These are phyloP conservation scores for Geopyxis carbonaria DNA, from an alignment of 495 filamentous ascomycete genomes.

Conservation along the genomic window DNA sequence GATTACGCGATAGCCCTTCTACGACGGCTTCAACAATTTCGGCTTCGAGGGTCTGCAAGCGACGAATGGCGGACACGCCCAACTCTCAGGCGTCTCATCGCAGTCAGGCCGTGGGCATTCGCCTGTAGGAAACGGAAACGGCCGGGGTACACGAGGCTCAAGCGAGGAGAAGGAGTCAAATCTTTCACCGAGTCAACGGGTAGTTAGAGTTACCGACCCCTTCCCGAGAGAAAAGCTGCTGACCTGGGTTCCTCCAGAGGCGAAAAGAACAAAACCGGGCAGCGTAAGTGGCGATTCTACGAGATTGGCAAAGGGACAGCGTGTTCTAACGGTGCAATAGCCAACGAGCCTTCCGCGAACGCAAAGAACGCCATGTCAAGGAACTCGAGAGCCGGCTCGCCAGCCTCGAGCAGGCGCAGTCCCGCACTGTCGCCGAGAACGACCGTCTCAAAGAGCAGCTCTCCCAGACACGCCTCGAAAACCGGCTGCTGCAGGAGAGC, in stretches of 20 bases:
- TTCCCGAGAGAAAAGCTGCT: too few species aligned
- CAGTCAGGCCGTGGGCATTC: too few species aligned
- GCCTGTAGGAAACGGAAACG: not conserved
- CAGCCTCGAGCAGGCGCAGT: slow-evolving; percentile 37
- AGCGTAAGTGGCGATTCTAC: slow-evolving; percentile 45
- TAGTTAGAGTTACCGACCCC: too few species aligned
- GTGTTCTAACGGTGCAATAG: slow-evolving; percentile 30
- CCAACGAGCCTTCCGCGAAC: slow-evolving; percentile 90
- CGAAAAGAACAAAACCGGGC: slow-evolving; percentile 93
- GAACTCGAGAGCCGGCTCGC: slow-evolving; percentile 79
- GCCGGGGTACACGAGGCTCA: slow-evolving; percentile 18
- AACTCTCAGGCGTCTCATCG: too few species aligned
- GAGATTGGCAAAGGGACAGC: too few species aligned
- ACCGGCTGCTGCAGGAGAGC: slow-evolving; percentile 22
- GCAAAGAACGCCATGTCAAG: slow-evolving; percentile 85
- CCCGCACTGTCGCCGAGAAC: slow-evolving; percentile 62
- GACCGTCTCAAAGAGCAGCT: slow-evolving; percentile 54
- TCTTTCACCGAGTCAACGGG: slow-evolving; percentile 20
- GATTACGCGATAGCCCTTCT: not conserved
- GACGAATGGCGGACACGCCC: not conserved
- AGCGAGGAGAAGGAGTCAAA: slow-evolving; percentile 26
- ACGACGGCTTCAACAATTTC: slow-evolving; percentile 4
- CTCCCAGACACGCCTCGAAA: slow-evolving; percentile 24
- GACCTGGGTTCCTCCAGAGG: slow-evolving; percentile 29
- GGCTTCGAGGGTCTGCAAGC: too few species aligned